phyloP scores from a whole-genome alignment of 225 moss, liverwort and hornwort species.

The Sphagnum contortum region DNA sequence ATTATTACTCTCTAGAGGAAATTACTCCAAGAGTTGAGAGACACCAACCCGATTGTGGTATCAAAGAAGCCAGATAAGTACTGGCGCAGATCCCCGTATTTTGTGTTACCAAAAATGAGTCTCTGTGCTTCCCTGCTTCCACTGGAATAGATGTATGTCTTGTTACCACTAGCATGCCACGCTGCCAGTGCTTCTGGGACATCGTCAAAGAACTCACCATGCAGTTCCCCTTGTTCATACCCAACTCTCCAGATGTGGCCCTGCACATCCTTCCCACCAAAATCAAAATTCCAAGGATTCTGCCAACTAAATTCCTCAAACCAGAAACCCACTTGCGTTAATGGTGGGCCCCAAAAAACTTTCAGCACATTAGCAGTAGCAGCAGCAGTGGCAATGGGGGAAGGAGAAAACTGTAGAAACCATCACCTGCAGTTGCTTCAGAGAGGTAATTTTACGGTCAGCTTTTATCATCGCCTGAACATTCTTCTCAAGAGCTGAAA shows the following conservation, averaged over 20 bases:
- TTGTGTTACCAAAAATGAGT: slow-evolving; percentile 80
- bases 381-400: too few species aligned
- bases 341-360: too few species aligned
- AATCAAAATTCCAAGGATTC: background rate
- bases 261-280: slow-evolving; percentile 19
- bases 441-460: slow-evolving; percentile 88
- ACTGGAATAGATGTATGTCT: slow-evolving; percentile 95
- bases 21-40: too few species aligned
- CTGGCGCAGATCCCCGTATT: slow-evolving; percentile 76
- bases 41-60: slow-evolving; percentile 78
- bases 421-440: slow-evolving; percentile 81
- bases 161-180: slow-evolving; percentile 63
- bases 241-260: slow-evolving; percentile 97
- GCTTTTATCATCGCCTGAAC: slow-evolving; percentile 75
- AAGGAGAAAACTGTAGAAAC: too few species aligned
- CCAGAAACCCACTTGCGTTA: too few species aligned
- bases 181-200: slow-evolving; percentile 69
- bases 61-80: slow-evolving; percentile 92
- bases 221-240: slow-evolving; percentile 68
- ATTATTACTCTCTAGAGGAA: too few species aligned
- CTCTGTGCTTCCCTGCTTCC: slow-evolving; percentile 98
- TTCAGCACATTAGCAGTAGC: too few species aligned
- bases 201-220: slow-evolving; percentile 83
- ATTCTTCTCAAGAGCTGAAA: slow-evolving; percentile 66
- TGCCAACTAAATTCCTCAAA: too few species aligned